phyloP scores from a whole-genome alignment of 129 eudicot species.

The Helianthus annuus region HanXRQr2.0-SUNRISE NC_035445.2:89558513-89559012 shows the following conservation, averaged over 20 bases:
- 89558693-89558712: too few relatives aligned
- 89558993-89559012: constrained; percentile 46
- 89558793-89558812: neutral
- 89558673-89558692: too few relatives aligned
- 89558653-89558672: too few relatives aligned
- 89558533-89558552: too few relatives aligned
- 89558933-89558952: constrained; percentile 48
- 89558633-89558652: too few relatives aligned
- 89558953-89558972: constrained; percentile 56
- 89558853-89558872: neutral
- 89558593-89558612: too few relatives aligned
- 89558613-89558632: too few relatives aligned
- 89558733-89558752: too few relatives aligned
- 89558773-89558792: neutral
- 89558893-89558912: constrained; percentile 8
- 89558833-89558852: neutral
- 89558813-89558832: neutral
- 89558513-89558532: too few relatives aligned
- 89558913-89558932: constrained; percentile 57
- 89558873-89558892: constrained; percentile 24
- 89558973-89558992: constrained; percentile 71
- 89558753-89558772: neutral
- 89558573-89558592: too few relatives aligned
- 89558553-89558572: too few relatives aligned
- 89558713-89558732: too few relatives aligned